A percentile compares a stretch with the other conserved stretches of the same genome.
These are phyloP conservation scores for Aspergillus wentii DNA, from an alignment of 495 filamentous ascomycete species.

Conservation along the genomic window DNA sequence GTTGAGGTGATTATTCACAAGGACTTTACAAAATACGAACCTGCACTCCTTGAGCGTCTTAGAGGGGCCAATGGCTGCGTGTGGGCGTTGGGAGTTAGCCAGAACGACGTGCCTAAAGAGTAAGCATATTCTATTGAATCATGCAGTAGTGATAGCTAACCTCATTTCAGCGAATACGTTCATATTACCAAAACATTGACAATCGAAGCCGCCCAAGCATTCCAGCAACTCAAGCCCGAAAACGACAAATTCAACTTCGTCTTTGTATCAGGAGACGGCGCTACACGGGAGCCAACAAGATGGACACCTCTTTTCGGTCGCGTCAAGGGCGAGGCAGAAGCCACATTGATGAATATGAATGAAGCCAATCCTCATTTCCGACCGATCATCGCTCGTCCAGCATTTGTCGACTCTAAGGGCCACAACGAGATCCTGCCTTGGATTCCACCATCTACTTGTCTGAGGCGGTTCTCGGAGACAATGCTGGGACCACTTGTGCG, in stretches of 20 bases:
- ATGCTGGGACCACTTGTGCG: slow-evolving; percentile 4
- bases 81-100: slow-evolving; percentile 65
- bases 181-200: slow-evolving; percentile 63
- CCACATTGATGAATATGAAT: slow-evolving; percentile 41
- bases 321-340: slow-evolving; percentile 61
- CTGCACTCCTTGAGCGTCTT: slow-evolving; percentile 51
- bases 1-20: slow-evolving; percentile 62
- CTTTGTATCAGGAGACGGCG: slow-evolving; percentile 59
- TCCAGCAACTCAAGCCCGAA: slow-evolving; percentile 37
- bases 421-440: slow-evolving; percentile 48
- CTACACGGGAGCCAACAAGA: slow-evolving; percentile 41
- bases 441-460: slow-evolving; percentile 20
- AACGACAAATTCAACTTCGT: slow-evolving; percentile 60
- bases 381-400: slow-evolving; percentile 49
- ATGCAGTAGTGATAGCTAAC: too few relatives aligned
- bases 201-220: slow-evolving; percentile 56
- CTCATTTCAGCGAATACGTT: slow-evolving; percentile 51
- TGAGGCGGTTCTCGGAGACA: slow-evolving; percentile 1
- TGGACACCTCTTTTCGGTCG: slow-evolving; percentile 52
- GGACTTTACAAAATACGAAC: slow-evolving; percentile 55
- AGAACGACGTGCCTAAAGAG: slow-evolving; percentile 54
- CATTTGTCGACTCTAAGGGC: slow-evolving; percentile 39
- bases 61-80: slow-evolving; percentile 61
- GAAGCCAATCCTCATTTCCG: slow-evolving; percentile 41
- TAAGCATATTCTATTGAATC: slow-evolving; percentile 20